Conservation (phyloP, 352 stramenopile species). For the Globisporangium camurandrum region DNA sequence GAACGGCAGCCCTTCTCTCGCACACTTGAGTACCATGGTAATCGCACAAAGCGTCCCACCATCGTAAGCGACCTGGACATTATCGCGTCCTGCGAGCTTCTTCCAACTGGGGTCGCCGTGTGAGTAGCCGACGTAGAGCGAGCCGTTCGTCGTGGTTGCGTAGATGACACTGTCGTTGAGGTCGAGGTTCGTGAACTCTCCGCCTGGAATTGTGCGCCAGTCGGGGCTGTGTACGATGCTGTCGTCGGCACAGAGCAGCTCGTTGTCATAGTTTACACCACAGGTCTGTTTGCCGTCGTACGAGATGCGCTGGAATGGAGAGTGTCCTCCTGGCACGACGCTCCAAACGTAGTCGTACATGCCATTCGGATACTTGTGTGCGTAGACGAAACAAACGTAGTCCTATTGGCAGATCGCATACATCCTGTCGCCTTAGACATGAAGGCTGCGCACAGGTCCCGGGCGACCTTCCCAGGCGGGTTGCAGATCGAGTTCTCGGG, state of each 20-base stretch:
- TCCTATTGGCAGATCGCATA: no score
- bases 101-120: slow-evolving; percentile 12
- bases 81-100: slow-evolving; percentile 1
- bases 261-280: slow-evolving; percentile 12
- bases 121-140: slow-evolving; percentile 17
- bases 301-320: slow-evolving; percentile 19
- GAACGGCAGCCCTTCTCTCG: slow-evolving; percentile 7
- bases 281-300: slow-evolving; percentile 28
- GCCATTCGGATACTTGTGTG: slow-evolving; percentile 16
- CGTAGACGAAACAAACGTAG: slow-evolving; percentile 14
- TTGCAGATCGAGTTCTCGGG: neutral
- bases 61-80: slow-evolving; percentile 15
- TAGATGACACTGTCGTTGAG: slow-evolving; percentile 19
- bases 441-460: no score
- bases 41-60: slow-evolving; percentile 18
- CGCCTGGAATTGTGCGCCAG: slow-evolving; percentile 20
- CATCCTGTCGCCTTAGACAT: no score
- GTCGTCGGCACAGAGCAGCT: slow-evolving; percentile 19
- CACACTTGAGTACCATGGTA: slow-evolving; percentile 9
- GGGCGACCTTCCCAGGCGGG: no score
- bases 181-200: slow-evolving; percentile 18
- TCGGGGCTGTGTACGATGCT: slow-evolving; percentile 14
- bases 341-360: slow-evolving; percentile 18
- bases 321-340: slow-evolving; percentile 8
- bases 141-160: slow-evolving; percentile 8